phyloP scores from a whole-genome alignment of 1,284 basidiomycete genomes.

The Boletus austroedulis region DNA sequence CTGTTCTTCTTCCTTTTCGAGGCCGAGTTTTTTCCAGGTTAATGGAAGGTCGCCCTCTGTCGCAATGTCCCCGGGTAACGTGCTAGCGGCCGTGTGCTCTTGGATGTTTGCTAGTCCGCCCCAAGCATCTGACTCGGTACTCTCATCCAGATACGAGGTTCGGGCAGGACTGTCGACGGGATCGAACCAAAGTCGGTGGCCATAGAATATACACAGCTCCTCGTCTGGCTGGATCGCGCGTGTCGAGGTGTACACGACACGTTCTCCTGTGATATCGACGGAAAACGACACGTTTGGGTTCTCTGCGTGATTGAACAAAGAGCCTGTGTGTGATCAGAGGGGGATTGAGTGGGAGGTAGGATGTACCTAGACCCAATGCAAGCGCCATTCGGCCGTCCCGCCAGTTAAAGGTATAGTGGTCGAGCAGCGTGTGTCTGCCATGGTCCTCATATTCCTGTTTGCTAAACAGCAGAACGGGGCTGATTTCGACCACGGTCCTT shows the following conservation, averaged over 20 bases:
- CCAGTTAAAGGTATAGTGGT: slow-evolving; percentile 88
- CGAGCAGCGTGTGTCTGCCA: slow-evolving; percentile 70
- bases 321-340: slow-evolving; percentile 48
- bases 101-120: slow-evolving; percentile 42
- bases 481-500: slow-evolving; percentile 74
- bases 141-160: slow-evolving; percentile 35
- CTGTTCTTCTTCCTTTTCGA: slow-evolving; percentile 58
- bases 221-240: slow-evolving; percentile 56
- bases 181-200: slow-evolving; percentile 63
- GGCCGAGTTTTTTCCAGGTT: slow-evolving; percentile 51
- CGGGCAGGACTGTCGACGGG: slow-evolving; percentile 32
- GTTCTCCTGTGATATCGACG: slow-evolving; percentile 51
- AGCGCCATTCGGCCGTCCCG: slow-evolving; percentile 79
- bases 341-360: not conserved
- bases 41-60: slow-evolving; percentile 62
- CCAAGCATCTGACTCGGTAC: slow-evolving; percentile 33
- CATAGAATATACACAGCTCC: slow-evolving; percentile 81
- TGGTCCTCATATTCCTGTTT: slow-evolving; percentile 69
- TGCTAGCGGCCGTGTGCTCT: slow-evolving; percentile 23
- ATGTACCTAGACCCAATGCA: slow-evolving; percentile 79
- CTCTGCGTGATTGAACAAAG: slow-evolving; percentile 76
- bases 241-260: slow-evolving; percentile 65
- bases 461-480: slow-evolving; percentile 80
- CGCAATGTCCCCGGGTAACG: slow-evolving; percentile 37
- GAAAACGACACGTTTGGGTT: slow-evolving; percentile 71